Evolutionary conservation across 768 basidiomycete species (phyloP).

Genomic region (Cubamyces sp.): DNA sequence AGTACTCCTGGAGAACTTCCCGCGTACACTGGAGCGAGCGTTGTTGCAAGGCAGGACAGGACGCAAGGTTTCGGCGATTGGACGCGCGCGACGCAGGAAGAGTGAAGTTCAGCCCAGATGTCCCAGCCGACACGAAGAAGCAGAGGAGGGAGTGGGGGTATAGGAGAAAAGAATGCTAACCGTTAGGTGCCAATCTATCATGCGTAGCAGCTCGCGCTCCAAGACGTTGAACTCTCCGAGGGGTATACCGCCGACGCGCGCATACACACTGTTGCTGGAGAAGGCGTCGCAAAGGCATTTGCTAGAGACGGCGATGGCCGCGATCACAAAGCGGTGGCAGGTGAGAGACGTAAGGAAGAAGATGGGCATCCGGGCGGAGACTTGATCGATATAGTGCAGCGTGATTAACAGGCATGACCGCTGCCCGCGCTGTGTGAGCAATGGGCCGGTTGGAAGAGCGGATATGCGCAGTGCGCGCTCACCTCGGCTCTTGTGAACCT

Average conservation of each 20-base stretch:
- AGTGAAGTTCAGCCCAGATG: conserved; percentile 13
- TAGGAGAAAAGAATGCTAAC: conserved; percentile 54
- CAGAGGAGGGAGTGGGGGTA: background rate
- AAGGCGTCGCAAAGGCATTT: conserved; percentile 97
- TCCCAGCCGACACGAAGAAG: background rate
- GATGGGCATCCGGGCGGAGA: conserved; percentile 81
- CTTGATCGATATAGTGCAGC: conserved; percentile 91
- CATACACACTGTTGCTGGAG: conserved; percentile 93
- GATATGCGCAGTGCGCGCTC: conserved; percentile 27
- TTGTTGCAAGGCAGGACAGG: conserved; percentile 35
- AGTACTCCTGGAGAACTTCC: conserved; percentile 91
- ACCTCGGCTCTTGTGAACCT: conserved; percentile 97
- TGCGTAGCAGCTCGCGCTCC: conserved; percentile 89
- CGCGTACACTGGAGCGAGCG: conserved; percentile 75
- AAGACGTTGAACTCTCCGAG: conserved; percentile 90
- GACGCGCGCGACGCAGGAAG: conserved; percentile 30
- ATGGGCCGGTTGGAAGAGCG: conserved; percentile 6
- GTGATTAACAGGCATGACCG: conserved; percentile 81
- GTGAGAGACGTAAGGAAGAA: conserved; percentile 97
- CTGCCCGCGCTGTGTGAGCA: conserved; percentile 42
- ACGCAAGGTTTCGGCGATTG: background rate
- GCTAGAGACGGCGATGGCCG: conserved; percentile 88
- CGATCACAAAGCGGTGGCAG: conserved; percentile 96
- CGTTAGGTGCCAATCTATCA: conserved; percentile 93
- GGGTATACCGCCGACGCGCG: conserved; percentile 94